These are phyloP conservation scores for Dendrostoma leiphaemia DNA, from an alignment of 2,329 filamentous ascomycete genomes.

Conservation along the genomic window DNA sequence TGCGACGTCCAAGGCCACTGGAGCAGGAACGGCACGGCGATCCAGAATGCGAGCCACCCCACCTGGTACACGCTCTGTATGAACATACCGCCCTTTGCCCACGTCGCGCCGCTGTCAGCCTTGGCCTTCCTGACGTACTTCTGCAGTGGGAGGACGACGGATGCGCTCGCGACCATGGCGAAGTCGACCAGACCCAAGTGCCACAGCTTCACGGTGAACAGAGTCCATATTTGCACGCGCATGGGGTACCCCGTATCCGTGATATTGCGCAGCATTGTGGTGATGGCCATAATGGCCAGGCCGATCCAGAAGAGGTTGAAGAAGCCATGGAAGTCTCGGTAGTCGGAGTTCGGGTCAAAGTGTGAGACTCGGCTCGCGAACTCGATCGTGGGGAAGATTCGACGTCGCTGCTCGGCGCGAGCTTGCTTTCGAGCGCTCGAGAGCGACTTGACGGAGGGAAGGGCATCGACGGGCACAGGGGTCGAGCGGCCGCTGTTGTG, in stretches of 20 bases:
- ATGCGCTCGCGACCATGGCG: constrained; percentile 78
- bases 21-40: constrained; percentile 77
- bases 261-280: constrained; percentile 86
- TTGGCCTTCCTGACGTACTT: constrained; percentile 56
- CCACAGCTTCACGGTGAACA: constrained; percentile 87
- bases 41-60: constrained; percentile 79
- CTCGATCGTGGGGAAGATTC: constrained; percentile 90
- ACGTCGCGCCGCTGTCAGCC: constrained; percentile 58
- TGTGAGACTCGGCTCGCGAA: constrained; percentile 90
- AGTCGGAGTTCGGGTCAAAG: constrained; percentile 89
- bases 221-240: constrained; percentile 79
- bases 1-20: constrained; percentile 97
- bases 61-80: constrained; percentile 82
- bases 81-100: constrained; percentile 74
- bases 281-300: constrained; percentile 93
- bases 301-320: constrained; percentile 99
- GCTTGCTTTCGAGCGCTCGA: constrained; percentile 81
- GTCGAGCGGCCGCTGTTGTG: constrained; percentile 71
- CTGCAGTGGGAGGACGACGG: constrained; percentile 72
- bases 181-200: constrained; percentile 81
- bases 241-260: constrained; percentile 90
- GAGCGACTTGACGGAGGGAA: constrained; percentile 84
- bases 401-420: constrained; percentile 75
- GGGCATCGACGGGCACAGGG: constrained; percentile 82
- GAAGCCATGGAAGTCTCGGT: constrained; percentile 94